A percentile compares a stretch with the other conserved stretches of the same genome.
These are phyloP conservation scores for Phialophora tarda DNA, from an alignment of 2,329 filamentous ascomycete genomes.

Conservation along the genomic window DNA sequence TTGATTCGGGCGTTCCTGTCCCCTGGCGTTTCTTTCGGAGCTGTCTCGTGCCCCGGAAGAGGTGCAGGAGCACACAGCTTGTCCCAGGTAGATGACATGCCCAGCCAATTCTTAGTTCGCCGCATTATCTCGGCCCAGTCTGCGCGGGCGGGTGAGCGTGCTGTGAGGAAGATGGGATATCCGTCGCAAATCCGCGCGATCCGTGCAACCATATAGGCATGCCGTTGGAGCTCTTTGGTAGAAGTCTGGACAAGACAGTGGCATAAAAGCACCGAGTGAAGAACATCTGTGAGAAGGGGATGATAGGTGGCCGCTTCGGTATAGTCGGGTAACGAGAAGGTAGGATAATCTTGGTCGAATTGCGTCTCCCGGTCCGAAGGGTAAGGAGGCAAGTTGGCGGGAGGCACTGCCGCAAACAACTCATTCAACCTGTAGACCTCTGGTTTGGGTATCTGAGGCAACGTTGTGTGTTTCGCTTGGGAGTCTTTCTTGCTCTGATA, in stretches of 20 bases:
- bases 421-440: constrained; percentile 64
- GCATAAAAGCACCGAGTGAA: constrained; percentile 77
- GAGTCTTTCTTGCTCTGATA: constrained; percentile 26
- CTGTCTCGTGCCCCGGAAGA: constrained; percentile 47
- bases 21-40: constrained; percentile 54
- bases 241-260: constrained; percentile 82
- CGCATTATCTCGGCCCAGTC: constrained; percentile 82
- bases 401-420: constrained; percentile 73
- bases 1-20: constrained; percentile 65
- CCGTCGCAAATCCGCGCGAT: constrained; percentile 75
- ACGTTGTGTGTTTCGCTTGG: neutral
- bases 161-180: constrained; percentile 78
- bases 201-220: constrained; percentile 81
- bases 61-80: constrained; percentile 68
- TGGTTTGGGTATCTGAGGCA: constrained; percentile 33
- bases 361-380: constrained; percentile 54
- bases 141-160: constrained; percentile 71
- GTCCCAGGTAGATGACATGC: constrained; percentile 71
- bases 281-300: constrained; percentile 76
- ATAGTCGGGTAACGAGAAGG: constrained; percentile 51
- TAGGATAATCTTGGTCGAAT: constrained; percentile 38
- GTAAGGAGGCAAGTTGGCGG: constrained; percentile 70
- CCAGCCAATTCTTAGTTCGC: constrained; percentile 71
- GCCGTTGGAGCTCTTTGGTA: constrained; percentile 74
- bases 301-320: constrained; percentile 78